Conservation (phyloP, 345 rosid species). For the Euphorbia tirucalli region DNA sequence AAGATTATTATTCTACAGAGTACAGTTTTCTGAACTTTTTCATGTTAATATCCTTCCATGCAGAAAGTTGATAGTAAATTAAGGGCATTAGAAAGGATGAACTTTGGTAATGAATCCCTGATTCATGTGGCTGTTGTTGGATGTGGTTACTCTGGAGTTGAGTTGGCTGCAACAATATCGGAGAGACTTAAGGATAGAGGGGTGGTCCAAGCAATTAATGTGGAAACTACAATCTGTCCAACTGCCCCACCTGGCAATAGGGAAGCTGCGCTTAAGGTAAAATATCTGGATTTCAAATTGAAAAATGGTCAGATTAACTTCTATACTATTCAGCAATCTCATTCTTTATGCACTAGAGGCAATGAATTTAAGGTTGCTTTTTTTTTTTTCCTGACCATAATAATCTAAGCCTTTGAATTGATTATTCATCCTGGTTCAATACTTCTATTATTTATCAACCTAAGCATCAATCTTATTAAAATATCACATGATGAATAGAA, state of each 20-base stretch:
- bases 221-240: constrained; percentile 69
- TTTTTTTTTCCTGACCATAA: neutral
- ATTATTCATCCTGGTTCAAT: neutral
- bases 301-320: neutral
- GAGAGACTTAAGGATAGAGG: constrained; percentile 88
- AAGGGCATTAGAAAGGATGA: constrained; percentile 62
- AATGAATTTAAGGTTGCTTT: neutral
- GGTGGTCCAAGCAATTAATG: constrained; percentile 70
- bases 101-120: constrained; percentile 51
- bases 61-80: constrained; percentile 72
- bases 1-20: neutral
- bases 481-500: neutral
- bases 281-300: constrained; percentile 4
- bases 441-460: neutral
- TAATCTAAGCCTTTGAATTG: neutral
- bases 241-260: constrained; percentile 84
- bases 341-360: neutral
- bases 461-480: neutral
- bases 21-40: constrained; percentile 1
- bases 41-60: constrained; percentile 22
- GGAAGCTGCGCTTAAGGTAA: constrained; percentile 84
- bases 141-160: constrained; percentile 93
- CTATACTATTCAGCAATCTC: neutral
- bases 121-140: constrained; percentile 80
- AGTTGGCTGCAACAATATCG: constrained; percentile 89